Conservation (phyloP, 805 yeast genomes). For the Wickerhamomyces bisporus region DNA sequence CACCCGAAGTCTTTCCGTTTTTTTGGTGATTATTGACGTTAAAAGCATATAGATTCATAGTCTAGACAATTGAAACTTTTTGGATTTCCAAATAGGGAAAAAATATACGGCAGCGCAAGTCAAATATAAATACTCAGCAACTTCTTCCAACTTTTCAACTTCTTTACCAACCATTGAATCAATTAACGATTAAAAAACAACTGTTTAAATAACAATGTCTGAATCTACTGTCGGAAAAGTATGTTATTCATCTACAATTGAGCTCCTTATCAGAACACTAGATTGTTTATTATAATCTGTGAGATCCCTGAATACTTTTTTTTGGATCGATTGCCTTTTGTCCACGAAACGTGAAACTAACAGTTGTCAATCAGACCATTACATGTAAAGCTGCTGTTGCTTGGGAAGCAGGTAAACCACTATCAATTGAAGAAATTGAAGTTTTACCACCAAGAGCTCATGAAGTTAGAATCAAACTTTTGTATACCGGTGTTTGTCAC, state of each 20-base stretch:
- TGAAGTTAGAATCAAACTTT: slow-evolving; percentile 89
- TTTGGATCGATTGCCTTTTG: too few species aligned
- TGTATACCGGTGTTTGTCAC: slow-evolving; percentile 93
- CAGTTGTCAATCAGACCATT: slow-evolving; percentile 39
- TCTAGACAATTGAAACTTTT: too few species aligned
- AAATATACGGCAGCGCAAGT: too few species aligned
- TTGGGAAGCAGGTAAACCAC: slow-evolving; percentile 88
- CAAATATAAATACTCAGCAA: neutral
- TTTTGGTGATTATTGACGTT: too few species aligned
- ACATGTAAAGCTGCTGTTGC: slow-evolving; percentile 96
- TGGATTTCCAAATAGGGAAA: too few species aligned
- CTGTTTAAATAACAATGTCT: neutral
- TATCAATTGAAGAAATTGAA: slow-evolving; percentile 78
- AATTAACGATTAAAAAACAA: neutral
- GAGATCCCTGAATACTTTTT: too few species aligned
- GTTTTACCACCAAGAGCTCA: slow-evolving; percentile 95
- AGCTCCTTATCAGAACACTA: too few species aligned
- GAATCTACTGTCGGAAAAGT: slow-evolving; percentile 4
- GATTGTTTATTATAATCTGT: too few species aligned
- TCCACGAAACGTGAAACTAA: too few species aligned
- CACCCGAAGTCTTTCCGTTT: too few species aligned
- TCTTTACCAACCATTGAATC: neutral
- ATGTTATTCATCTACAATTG: neutral
- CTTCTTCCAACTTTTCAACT: neutral
- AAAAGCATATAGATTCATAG: too few species aligned